phyloP scores from a whole-genome alignment of 306 rosid genomes.

The Ormosia semicastrata region DNA sequence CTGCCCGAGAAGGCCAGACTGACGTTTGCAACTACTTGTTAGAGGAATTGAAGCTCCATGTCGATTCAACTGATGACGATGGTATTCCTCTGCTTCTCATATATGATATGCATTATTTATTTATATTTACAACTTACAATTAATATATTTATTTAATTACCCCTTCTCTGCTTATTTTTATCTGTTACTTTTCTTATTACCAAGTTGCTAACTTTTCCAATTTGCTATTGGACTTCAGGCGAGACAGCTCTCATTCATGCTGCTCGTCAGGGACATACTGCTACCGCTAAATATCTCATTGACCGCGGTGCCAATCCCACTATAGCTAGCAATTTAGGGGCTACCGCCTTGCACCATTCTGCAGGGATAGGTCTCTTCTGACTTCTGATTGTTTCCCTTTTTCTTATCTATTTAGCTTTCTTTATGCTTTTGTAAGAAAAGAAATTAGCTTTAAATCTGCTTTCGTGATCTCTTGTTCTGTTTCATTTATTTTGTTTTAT shows the following conservation, averaged over 20 bases:
- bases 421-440: background rate
- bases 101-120: background rate
- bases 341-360: conserved; percentile 84
- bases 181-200: background rate
- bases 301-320: conserved; percentile 69
- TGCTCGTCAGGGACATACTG: conserved; percentile 77
- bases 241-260: conserved; percentile 94
- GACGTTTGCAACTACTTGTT: conserved; percentile 74
- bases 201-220: background rate
- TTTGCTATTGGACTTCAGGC: conserved; percentile 32
- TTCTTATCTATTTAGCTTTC: background rate
- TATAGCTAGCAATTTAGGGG: conserved; percentile 76
- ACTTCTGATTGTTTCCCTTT: background rate
- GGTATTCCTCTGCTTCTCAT: conserved; percentile 36
- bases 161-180: background rate
- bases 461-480: background rate
- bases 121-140: background rate
- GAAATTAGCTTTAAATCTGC: background rate
- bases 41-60: conserved; percentile 72
- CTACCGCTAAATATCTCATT: conserved; percentile 71
- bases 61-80: conserved; percentile 84
- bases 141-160: too few relatives aligned
- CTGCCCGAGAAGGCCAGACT: conserved; percentile 83
- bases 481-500: background rate
- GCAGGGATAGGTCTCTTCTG: conserved; percentile 71